Conservation (phyloP, 805 yeast species). For the Blastobotrys peoriensis region DNA sequence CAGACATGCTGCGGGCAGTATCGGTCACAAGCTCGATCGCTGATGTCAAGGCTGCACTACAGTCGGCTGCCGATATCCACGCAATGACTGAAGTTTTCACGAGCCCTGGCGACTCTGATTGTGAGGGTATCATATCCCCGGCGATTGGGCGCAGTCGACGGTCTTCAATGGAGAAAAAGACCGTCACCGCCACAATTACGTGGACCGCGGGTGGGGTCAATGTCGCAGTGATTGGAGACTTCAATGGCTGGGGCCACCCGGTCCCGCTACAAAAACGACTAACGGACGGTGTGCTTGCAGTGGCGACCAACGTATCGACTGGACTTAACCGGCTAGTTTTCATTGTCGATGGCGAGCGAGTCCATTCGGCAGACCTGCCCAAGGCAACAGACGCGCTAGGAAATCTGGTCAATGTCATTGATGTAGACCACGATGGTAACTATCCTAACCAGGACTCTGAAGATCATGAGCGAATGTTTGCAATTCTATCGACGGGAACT, state of each 20-base stretch:
- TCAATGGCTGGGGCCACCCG: conserved; percentile 93
- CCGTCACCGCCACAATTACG: conserved; percentile 1
- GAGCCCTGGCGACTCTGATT: not conserved
- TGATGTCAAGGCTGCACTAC: not conserved
- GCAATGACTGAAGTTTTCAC: not conserved
- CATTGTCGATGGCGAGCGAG: conserved; percentile 81
- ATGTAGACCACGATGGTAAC: conserved; percentile 36
- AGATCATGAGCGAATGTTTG: not conserved
- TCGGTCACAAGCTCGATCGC: not conserved
- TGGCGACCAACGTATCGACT: conserved; percentile 40
- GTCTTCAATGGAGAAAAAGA: not conserved
- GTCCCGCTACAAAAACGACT: conserved; percentile 46
- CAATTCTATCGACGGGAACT: not conserved
- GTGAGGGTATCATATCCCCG: not conserved
- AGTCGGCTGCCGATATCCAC: not conserved
- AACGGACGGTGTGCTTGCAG: not conserved
- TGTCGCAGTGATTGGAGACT: conserved; percentile 87
- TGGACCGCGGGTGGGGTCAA: conserved; percentile 48
- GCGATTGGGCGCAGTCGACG: not conserved
- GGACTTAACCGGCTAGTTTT: conserved; percentile 88
- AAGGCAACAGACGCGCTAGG: conserved; percentile 95
- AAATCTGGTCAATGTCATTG: conserved; percentile 81
- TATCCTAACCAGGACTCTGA: not conserved
- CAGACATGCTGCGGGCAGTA: not conserved
- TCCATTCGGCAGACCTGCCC: conserved; percentile 77